Base-by-base conservation (phyloP, 169 alveolate species). In the Eimeria sp. region DNA sequence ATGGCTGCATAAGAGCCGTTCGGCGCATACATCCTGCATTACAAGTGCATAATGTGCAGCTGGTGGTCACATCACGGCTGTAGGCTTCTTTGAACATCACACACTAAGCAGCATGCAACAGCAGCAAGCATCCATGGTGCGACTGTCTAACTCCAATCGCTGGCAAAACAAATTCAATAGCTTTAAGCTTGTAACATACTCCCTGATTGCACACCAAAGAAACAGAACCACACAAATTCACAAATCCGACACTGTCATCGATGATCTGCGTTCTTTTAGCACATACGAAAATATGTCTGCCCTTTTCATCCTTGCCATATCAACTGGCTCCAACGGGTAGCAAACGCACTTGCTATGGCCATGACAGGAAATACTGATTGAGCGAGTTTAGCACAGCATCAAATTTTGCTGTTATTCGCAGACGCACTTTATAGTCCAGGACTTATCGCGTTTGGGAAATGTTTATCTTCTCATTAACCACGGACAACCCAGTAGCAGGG, bases 291-390 rank as follows among this genome's bases (percentile, higher is more conserved):
- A 65, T 65, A 40, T 13, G 57, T 30, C 30, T 40, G 10, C 57
- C 83, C 83, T 5, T 34, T 30, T 65, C 13, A n/a, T 70, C 16
- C 1, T 40, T 16, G 5, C 20, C 13, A 13, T 40, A 40, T 73
- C 57, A 73, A 14, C 54, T 34, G 54, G 83, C 3, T 40, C 57
- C 83, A 14, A 5, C 14, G 1, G 11, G 83, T 54, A 73, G 16
- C 83, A 16, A 73, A 73, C 83, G 51, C 83, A 73, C 83, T 73
- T 73, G 83, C 83, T 73, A 30, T 27, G 51, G 34, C n/a, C 40
- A 6, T 4, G 6, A 40, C 10, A 40, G 54, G 57, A 73, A 27
- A 6, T 27, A 1, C 2, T 4, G 54, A 40, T 13, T 25, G 54
- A 14, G 11, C 14, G 30, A 14, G 34, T 5, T 5, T 40, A 40